A percentile compares a stretch with the other conserved stretches of the same genome.
These are phyloP conservation scores for Oryza meridionalis DNA, from an alignment of 176 grass and related monocot species.

Conservation along the genomic window DNA sequence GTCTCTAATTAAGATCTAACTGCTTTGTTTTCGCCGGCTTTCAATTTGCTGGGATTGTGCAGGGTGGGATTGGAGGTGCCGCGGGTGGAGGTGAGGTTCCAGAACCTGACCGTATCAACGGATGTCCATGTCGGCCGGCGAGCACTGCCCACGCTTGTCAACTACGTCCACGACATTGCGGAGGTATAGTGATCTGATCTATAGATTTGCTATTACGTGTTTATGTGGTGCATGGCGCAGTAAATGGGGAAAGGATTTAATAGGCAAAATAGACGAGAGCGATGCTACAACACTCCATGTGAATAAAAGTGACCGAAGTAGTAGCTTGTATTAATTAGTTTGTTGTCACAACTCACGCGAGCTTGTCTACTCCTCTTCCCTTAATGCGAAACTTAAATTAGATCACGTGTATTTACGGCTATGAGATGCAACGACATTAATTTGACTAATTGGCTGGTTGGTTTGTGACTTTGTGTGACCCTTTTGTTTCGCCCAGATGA, in stretches of 20 bases:
- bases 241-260: neutral
- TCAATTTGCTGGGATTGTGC: neutral
- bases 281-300: conserved; percentile 4
- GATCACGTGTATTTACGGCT: conserved; percentile 26
- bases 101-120: conserved; percentile 52
- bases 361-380: neutral
- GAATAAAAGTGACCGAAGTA: neutral
- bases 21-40: neutral
- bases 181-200: conserved; percentile 44
- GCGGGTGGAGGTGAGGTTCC: conserved; percentile 66
- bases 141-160: conserved; percentile 63
- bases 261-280: neutral
- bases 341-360: neutral
- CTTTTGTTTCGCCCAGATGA: neutral
- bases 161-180: conserved; percentile 48
- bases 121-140: conserved; percentile 56
- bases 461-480: neutral
- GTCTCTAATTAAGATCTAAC: neutral
- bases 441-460: neutral
- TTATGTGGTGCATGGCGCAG: neutral
- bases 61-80: conserved; percentile 61
- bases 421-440: conserved; percentile 1
- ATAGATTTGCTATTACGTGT: neutral
- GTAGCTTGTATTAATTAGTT: neutral
- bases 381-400: conserved; percentile 5